These are phyloP conservation scores for Manihot esculenta DNA, from an alignment of 441 rosid genomes.

Conservation along the genomic window DNA sequence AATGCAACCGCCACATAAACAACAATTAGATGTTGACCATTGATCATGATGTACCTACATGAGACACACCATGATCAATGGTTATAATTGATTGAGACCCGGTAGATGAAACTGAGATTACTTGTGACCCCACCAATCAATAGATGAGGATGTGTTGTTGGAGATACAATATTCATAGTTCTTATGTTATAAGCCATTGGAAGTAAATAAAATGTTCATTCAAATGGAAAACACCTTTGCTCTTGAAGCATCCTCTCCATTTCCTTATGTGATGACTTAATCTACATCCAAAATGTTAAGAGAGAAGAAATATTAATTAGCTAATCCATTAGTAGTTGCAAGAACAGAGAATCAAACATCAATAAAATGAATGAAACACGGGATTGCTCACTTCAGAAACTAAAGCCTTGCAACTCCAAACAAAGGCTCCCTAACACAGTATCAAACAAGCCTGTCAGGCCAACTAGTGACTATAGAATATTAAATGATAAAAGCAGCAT, in stretches of 20 bases:
- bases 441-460: constrained; percentile 22
- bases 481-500: constrained; percentile 9
- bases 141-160: not conserved
- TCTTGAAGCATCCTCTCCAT: constrained; percentile 67
- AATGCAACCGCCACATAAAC: too few relatives aligned
- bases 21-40: too few relatives aligned
- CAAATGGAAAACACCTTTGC: constrained; percentile 49
- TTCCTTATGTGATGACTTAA: constrained; percentile 46
- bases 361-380: not conserved
- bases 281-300: not conserved
- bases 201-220: constrained; percentile 4
- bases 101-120: not conserved
- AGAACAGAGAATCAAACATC: not conserved
- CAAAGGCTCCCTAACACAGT: constrained; percentile 67
- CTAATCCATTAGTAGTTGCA: not conserved
- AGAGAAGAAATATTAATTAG: not conserved
- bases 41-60: too few relatives aligned
- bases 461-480: not conserved
- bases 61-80: too few relatives aligned
- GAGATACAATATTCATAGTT: not conserved
- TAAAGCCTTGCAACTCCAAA: constrained; percentile 90
- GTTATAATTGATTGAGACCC: too few relatives aligned
- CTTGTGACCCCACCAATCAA: not conserved
- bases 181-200: not conserved
- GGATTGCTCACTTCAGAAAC: constrained; percentile 69